Conservation (phyloP, 169 alveolate genomes). For the Plasmodium billcollinsi region DNA sequence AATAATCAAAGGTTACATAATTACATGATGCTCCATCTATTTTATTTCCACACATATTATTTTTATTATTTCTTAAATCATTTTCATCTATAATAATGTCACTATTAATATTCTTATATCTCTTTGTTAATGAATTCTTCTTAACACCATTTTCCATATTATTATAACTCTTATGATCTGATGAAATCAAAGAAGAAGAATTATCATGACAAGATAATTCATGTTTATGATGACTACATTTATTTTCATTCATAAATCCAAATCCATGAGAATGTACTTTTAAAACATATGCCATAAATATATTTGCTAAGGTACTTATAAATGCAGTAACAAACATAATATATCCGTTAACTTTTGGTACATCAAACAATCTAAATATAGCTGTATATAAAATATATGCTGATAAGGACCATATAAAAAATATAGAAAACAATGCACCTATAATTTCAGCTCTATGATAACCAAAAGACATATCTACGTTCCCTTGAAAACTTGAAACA, state of each 20-base stretch:
- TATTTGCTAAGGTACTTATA: slow-evolving; percentile 93
- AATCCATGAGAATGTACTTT: slow-evolving; percentile 87
- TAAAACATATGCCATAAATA: slow-evolving; percentile 92
- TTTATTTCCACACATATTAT: slow-evolving; percentile 11
- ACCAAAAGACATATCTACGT: slow-evolving; percentile 93
- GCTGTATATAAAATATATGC: slow-evolving; percentile 94
- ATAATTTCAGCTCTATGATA: slow-evolving; percentile 96
- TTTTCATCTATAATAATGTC: slow-evolving; percentile 27
- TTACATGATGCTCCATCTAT: slow-evolving; percentile 27
- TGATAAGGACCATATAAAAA: slow-evolving; percentile 95
- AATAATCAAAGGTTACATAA: slow-evolving; percentile 64
- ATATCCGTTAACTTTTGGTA: slow-evolving; percentile 91
- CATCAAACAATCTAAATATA: slow-evolving; percentile 89
- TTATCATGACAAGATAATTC: neutral
- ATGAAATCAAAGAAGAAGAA: neutral
- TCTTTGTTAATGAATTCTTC: neutral
- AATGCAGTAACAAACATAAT: slow-evolving; percentile 95
- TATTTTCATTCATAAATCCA: slow-evolving; percentile 44
- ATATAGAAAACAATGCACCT: slow-evolving; percentile 95
- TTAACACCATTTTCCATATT: neutral
- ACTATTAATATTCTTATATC: slow-evolving; percentile 55
- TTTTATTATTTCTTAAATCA: slow-evolving; percentile 12
- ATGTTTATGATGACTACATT: slow-evolving; percentile 13
- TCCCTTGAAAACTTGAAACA: slow-evolving; percentile 91
- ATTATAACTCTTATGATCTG: neutral